Evolutionary conservation across 179 eudicot species (phyloP), one percentile per base, ranked within the genome.

Genomic region (Beta corolliflora): DNA sequence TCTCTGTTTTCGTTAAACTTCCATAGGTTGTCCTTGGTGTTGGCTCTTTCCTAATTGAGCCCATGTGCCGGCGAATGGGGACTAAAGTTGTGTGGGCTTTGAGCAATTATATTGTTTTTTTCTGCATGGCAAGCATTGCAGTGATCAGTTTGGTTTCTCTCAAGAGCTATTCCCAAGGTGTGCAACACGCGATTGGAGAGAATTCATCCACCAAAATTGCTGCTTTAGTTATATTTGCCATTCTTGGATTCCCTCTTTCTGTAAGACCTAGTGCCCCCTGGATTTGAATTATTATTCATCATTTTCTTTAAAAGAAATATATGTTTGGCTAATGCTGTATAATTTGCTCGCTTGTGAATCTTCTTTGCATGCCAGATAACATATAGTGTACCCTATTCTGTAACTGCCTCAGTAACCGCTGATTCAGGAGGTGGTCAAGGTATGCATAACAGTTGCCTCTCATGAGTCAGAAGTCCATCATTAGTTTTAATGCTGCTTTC

Each of bases 401-500:
- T 95, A 78, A 95, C 97, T 23, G 97, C 98, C 2, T 94, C 91
- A 75, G 85, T 94, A 84, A 94, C 99, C 76, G 99, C 99, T n/a
- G 97, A 95, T 85, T 84, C 97, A 72, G 99, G 98, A 79, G 99
- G 99, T 77, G 98, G 99, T 82, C 98, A 94, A 92, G 97, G 98
- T 95, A 80, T 88, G 86, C 84, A 61, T 68, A 63, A 50, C 56
- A 46, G 71, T 23, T 73, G 31, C 67, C 2, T 63, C n/a, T 77
- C 80, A 50, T 16, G 41, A 36, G 41, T 36, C 41, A 36, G 41
- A 36, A 36, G 1, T 36, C 41, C n/a, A n/a, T n/a, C 9, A 54
- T 44, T 75, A 71, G 44, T 14, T 69, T 7, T 46, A 44, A 76
- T 80, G 77, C 52, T 29, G 5, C 4, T 9, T 25, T 54, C 25